Evolutionary conservation across 768 basidiomycete species (phyloP), one percentile per base, ranked within the genome.

Genomic region (Phallus indusiatus): DNA sequence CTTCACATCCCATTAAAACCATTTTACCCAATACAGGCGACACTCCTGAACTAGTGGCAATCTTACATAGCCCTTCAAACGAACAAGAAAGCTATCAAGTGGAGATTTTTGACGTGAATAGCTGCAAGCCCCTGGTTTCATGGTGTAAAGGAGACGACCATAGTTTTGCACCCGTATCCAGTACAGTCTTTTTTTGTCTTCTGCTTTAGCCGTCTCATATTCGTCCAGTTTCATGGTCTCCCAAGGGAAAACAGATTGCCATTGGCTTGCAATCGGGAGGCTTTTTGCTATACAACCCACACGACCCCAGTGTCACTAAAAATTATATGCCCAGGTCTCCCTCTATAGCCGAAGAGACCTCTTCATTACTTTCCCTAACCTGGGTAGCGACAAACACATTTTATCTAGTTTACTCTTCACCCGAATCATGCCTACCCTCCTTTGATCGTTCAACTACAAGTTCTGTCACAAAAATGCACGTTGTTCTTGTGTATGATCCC

Each of bases 201-300:
- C 1, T 34, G 17, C 61, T 60, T 63, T 36, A 55, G 17, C 62
- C 14, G 4, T 10, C 42, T 42, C 17, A 47, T 9, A 21, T n/a
- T 55, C 21, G 49, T 55, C 11, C 59, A 91, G 90, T 85, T 9
- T 80, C 86, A 12, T 92, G 90, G 89, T 91, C 89, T 2, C 86
- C 89, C 1, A 90, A 89, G 68, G 90, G 89, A 49, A 92, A 89
- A 67, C 89, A 91, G 58, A 75, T 92, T 47, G 88, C 87, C 0
- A 79, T 92, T 50, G 90, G 85, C 21, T 71, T 90, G 16, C 79
- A 79, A 63, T 77, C 75, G 18, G 88, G 89, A 2, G 84, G 86
- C 56, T 83, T 91, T 42, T 67, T 88, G 47, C 83, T 86, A 0
- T 90, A 82, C 67, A 75, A 78, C 42, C 76, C 84, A 21, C 74